Evolutionary conservation across 768 basidiomycete species (phyloP).

Genomic region (Agaricus blazei): DNA sequence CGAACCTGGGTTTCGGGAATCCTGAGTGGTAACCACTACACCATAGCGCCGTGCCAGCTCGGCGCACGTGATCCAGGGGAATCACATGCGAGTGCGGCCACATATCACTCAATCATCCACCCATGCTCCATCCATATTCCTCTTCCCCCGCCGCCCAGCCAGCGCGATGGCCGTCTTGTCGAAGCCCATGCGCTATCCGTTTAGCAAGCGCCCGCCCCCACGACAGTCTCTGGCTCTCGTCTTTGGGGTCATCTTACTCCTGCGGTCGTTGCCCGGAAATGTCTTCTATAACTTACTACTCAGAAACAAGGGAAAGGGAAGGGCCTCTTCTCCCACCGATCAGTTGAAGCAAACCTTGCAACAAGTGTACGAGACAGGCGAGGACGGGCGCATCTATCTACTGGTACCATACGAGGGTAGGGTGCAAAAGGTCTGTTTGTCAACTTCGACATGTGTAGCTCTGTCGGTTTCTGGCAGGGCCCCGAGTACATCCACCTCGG

Average conservation of each 20-base stretch:
- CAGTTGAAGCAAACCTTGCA: constrained; percentile 48
- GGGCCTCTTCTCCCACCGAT: constrained; percentile 25
- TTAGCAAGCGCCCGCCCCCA: constrained; percentile 12
- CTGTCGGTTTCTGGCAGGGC: not conserved
- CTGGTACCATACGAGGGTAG: constrained; percentile 61
- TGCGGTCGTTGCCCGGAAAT: constrained; percentile 30
- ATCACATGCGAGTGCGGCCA: not conserved
- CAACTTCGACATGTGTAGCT: no score
- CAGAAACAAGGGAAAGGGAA: constrained; percentile 17
- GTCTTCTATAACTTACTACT: constrained; percentile 27
- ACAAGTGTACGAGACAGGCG: constrained; percentile 59
- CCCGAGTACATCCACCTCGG: not conserved
- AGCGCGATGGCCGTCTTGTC: constrained; percentile 17
- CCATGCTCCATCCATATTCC: not conserved
- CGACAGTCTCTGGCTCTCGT: constrained; percentile 36
- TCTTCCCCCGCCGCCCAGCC: not conserved
- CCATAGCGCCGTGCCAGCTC: not conserved
- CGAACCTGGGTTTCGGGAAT: constrained; percentile 11
- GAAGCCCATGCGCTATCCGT: constrained; percentile 11
- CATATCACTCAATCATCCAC: not conserved
- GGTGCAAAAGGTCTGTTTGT: constrained; percentile 51
- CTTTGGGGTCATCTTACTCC: constrained; percentile 44
- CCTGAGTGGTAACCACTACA: constrained; percentile 11
- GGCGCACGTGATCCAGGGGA: not conserved
- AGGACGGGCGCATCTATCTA: constrained; percentile 46